Evolutionary conservation across 225 moss, liverwort and hornwort species (phyloP).

Genomic region (Anthoceros angustus): DNA sequence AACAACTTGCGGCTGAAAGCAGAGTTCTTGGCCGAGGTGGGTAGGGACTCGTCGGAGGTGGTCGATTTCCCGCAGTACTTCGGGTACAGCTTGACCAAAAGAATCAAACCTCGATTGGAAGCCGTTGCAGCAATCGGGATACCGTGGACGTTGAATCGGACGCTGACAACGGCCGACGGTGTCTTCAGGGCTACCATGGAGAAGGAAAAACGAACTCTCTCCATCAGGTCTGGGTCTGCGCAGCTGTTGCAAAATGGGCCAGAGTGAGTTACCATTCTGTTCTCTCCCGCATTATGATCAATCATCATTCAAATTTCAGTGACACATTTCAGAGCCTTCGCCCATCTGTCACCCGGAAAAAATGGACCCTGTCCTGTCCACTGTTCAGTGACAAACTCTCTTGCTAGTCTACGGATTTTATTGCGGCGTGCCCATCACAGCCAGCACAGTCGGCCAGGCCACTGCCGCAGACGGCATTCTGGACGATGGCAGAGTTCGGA

Average conservation of each 20-base stretch:
- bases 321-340: no score
- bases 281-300: no score
- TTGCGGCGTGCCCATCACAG: no score
- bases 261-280: no score
- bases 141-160: slow-evolving; percentile 43
- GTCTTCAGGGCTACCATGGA: neutral
- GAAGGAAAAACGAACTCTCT: neutral
- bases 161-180: slow-evolving; percentile 13
- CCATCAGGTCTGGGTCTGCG: neutral
- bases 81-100: slow-evolving; percentile 51
- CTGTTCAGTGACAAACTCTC: no score
- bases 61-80: slow-evolving; percentile 61
- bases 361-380: no score
- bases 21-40: slow-evolving; percentile 33
- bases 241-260: neutral
- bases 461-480: no score
- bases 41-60: slow-evolving; percentile 21
- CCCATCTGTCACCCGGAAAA: no score
- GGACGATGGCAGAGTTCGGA: no score
- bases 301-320: no score
- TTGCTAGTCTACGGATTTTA: no score
- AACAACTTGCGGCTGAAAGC: slow-evolving; percentile 41
- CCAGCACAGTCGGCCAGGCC: no score
- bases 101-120: slow-evolving; percentile 31
- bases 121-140: slow-evolving; percentile 20